Conservation (phyloP, 2,329 filamentous ascomycete genomes). For the Nemania sp. region DNA sequence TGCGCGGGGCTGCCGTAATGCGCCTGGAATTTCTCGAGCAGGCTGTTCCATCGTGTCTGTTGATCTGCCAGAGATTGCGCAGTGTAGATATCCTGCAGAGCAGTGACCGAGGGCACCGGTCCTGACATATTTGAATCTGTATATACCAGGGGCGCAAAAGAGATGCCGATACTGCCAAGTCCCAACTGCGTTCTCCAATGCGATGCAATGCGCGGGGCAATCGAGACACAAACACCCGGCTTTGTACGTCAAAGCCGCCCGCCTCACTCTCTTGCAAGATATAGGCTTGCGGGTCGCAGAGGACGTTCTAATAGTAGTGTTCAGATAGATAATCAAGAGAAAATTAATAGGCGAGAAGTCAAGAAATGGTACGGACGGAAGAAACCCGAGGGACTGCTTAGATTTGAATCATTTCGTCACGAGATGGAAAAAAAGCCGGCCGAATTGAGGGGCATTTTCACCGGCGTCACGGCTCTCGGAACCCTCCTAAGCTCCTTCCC, state of each 20-base stretch:
- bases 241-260: slow-evolving; percentile 6
- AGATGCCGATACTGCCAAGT: slow-evolving; percentile 4
- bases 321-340: neutral
- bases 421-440: slow-evolving; percentile 5
- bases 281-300: neutral
- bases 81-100: slow-evolving; percentile 82
- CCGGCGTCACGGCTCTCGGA: slow-evolving; percentile 11
- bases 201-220: neutral
- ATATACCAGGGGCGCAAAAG: neutral
- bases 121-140: slow-evolving; percentile 50
- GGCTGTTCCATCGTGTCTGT: slow-evolving; percentile 71
- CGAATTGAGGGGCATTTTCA: slow-evolving; percentile 24
- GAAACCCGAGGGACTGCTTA: neutral
- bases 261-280: too few relatives aligned
- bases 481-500: neutral
- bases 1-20: slow-evolving; percentile 71
- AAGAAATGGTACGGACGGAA: neutral
- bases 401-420: slow-evolving; percentile 2
- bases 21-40: slow-evolving; percentile 71
- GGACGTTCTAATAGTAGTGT: neutral
- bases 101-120: slow-evolving; percentile 72
- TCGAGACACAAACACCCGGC: slow-evolving; percentile 6
- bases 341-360: neutral
- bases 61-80: slow-evolving; percentile 69
- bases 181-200: slow-evolving; percentile 2